These are phyloP conservation scores for Fusarium subglutinans DNA, from an alignment of 2,329 filamentous ascomycete species.

Conservation along the genomic window DNA sequence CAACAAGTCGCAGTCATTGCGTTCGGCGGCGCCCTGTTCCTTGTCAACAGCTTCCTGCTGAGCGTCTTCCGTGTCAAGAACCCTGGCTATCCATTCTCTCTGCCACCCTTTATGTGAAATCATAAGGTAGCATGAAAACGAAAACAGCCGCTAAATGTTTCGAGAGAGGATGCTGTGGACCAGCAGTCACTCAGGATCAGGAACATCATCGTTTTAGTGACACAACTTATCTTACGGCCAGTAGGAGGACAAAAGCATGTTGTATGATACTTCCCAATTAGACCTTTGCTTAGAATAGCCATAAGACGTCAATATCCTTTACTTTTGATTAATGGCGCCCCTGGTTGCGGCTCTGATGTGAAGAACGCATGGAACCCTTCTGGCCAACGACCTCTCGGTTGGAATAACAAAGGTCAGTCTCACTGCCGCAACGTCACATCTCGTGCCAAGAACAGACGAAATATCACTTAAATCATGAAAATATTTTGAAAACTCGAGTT, in stretches of 20 bases:
- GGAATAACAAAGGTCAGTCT: neutral
- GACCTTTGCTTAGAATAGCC: slow-evolving; percentile 1
- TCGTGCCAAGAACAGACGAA: neutral
- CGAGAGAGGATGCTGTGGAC: neutral
- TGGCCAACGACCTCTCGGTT: neutral
- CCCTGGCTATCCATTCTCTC: slow-evolving; percentile 89
- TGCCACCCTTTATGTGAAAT: slow-evolving; percentile 84
- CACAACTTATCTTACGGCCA: neutral
- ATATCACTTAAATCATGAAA: neutral
- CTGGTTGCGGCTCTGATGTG: neutral
- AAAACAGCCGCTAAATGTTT: neutral
- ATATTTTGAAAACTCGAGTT: slow-evolving; percentile 46
- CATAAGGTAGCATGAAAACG: neutral
- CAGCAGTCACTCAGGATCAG: neutral
- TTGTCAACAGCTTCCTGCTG: slow-evolving; percentile 92
- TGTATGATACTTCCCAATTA: slow-evolving; percentile 12
- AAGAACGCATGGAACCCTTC: neutral
- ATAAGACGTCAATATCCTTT: neutral
- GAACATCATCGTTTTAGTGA: neutral
- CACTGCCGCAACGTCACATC: neutral
- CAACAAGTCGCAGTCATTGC: slow-evolving; percentile 85
- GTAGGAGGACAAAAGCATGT: slow-evolving; percentile 3
- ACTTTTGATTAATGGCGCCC: neutral
- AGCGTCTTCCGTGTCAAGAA: slow-evolving; percentile 97
- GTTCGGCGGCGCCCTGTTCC: slow-evolving; percentile 80